Evolutionary conservation across 164 flowering plant species (phyloP), one percentile per base, ranked within the genome.

Genomic region (Vitis labrusca): DNA sequence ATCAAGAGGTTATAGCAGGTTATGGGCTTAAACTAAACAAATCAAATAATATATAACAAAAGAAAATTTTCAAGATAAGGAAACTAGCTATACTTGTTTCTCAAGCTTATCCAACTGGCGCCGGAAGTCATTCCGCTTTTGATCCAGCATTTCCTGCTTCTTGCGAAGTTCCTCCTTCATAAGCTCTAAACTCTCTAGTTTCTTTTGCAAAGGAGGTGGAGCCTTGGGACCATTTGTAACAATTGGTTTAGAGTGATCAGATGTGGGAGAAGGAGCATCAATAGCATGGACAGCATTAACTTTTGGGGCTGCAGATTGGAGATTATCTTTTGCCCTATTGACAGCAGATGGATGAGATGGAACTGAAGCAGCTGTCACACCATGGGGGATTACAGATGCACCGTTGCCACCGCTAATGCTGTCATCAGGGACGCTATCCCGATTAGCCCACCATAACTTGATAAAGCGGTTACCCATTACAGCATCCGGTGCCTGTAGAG

Each of bases 391-490:
- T 58, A 75, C 51, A 72, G 81, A 63, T 50, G 60, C 64, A 76
- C 56, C 50, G 74, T 65, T 73, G 27, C 76, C 76, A 76, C 75
- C 76, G 67, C 74, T 76, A 70, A 51, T 67, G 49, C 79, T 74
- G 71, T 80, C 83, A 81, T 84, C 88, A 73, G 83, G 86, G 69
- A 91, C 84, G 74, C 77, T 91, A 76, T 95, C 97, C 56, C 97
- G 80, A 77, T 91, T 89, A 59, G 99, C 99, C 99, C 99, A 95
- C 85, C 85, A 88, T 12, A 93, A 78, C 85, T 86, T 90, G 78
- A 95, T 91, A 79, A 95, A 95, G 29, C 99, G 96, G 70, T 93
- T 95, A 51, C 98, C 99, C 97, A 93, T 91, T 27, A 95, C 99
- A 70, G 99, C 99, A 85, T 95, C 99, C 69, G 99, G 99, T 68